Evolutionary conservation across 768 basidiomycete species (phyloP).

Genomic region (Mycena metata): DNA sequence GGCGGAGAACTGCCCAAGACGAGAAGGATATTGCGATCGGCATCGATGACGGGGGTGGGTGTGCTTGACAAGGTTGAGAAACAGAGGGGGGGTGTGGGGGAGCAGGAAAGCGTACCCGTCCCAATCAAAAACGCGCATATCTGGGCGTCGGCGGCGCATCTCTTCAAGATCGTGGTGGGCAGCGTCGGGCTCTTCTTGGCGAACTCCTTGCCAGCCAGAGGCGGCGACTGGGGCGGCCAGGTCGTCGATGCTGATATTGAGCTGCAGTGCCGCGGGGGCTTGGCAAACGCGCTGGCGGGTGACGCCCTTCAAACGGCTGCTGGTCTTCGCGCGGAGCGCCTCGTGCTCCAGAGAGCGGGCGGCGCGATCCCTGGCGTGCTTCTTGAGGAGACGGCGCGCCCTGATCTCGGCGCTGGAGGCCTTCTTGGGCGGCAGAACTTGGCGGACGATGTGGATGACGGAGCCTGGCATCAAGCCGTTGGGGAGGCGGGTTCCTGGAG

Average conservation of each 20-base stretch:
- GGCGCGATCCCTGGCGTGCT: too few relatives aligned
- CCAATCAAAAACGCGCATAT: neutral
- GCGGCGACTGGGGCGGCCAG: neutral
- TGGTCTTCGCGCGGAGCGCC: too few relatives aligned
- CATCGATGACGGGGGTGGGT: neutral
- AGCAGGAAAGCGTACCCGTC: neutral
- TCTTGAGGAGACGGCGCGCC: too few relatives aligned
- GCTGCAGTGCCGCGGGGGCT: neutral
- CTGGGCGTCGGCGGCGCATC: neutral
- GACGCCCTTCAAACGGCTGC: too few relatives aligned
- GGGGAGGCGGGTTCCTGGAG: too few relatives aligned
- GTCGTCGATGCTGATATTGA: neutral
- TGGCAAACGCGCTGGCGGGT: neutral
- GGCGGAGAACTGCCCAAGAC: neutral
- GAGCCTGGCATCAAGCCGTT: too few relatives aligned
- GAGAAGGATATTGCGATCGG: neutral
- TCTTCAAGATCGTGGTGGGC: neutral
- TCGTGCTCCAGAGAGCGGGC: too few relatives aligned
- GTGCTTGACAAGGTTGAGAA: neutral
- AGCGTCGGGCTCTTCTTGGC: slow-evolving; percentile 4
- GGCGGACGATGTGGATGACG: too few relatives aligned
- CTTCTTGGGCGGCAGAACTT: too few relatives aligned
- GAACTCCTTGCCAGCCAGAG: slow-evolving; percentile 3
- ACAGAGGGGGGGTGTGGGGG: too few relatives aligned
- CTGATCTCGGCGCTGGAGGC: too few relatives aligned